A percentile compares a stretch with the other conserved stretches of the same genome.
Evolutionary conservation across 148 eudicot genomes (phyloP).

Genomic region (Silene latifolia): DNA sequence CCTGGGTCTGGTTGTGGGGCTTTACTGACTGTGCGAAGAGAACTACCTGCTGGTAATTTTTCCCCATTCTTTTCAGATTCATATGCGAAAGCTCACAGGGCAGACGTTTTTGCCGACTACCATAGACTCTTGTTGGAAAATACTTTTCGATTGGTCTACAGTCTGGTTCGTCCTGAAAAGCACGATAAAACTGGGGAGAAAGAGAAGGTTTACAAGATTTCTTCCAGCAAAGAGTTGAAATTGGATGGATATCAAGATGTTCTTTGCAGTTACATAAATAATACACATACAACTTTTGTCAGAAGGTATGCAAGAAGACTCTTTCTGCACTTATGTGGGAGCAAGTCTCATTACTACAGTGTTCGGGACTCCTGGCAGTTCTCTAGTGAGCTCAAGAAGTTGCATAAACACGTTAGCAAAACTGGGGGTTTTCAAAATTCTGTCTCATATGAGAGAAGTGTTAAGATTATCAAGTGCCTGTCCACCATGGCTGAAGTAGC

Average conservation of each 20-base stretch:
- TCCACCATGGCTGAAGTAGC: conserved; percentile 93
- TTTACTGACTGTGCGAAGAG: conserved; percentile 82
- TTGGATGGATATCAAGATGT: conserved; percentile 98
- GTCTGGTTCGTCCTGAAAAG: conserved; percentile 95
- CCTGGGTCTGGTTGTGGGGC: conserved; percentile 94
- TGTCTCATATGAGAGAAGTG: conserved; percentile 92
- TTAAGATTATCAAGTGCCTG: conserved; percentile 83
- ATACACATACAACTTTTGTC: conserved; percentile 76
- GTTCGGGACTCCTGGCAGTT: conserved; percentile 96
- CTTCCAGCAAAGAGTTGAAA: conserved; percentile 80
- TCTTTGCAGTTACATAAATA: conserved; percentile 95
- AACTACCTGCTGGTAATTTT: conserved; percentile 95
- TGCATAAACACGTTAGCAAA: conserved; percentile 75
- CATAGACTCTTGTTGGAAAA: conserved; percentile 90
- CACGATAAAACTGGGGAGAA: conserved; percentile 87
- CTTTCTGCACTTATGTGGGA: conserved; percentile 95
- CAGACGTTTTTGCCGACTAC: conserved; percentile 88
- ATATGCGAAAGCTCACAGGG: conserved; percentile 85
- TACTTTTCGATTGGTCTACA: conserved; percentile 84
- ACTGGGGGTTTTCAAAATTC: conserved; percentile 83
- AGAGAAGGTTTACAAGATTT: conserved; percentile 66
- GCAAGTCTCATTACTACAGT: conserved; percentile 97
- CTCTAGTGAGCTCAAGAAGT: conserved; percentile 84
- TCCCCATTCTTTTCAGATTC: conserved; percentile 98
- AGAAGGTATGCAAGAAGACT: conserved; percentile 96